A percentile compares a stretch with the other conserved stretches of the same genome.
These are phyloP conservation scores for Geranium incanum DNA, from an alignment of 441 rosid species.

Conservation along the genomic window DNA sequence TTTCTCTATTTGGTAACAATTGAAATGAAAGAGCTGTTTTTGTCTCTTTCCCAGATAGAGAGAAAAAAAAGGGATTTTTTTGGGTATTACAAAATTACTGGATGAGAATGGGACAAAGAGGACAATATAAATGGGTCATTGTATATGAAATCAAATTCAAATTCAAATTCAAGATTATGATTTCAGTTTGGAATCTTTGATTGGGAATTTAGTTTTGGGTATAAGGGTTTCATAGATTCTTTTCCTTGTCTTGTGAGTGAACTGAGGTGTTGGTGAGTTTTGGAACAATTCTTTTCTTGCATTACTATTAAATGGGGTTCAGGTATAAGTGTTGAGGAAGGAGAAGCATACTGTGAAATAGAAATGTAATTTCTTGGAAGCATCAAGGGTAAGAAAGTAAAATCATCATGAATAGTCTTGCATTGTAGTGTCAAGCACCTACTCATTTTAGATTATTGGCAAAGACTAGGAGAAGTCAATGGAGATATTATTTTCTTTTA, in stretches of 20 bases:
- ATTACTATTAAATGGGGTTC: conserved; percentile 3
- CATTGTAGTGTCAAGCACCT: no score
- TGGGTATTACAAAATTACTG: conserved; percentile 5
- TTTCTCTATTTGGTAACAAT: neutral
- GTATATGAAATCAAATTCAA: neutral
- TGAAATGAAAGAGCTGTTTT: conserved; percentile 2
- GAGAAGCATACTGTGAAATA: conserved; percentile 3
- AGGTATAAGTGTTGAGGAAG: conserved; percentile 8
- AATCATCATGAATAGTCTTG: neutral
- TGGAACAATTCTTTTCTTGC: conserved; percentile 5
- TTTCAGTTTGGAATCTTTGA: conserved; percentile 8
- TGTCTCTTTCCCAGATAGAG: conserved; percentile 4
- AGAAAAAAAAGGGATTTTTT: neutral
- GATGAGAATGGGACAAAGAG: neutral
- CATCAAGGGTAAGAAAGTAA: conserved; percentile 1
- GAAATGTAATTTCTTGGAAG: neutral
- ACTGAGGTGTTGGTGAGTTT: conserved; percentile 2
- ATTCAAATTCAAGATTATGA: neutral
- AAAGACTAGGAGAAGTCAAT: neutral
- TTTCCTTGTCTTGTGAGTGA: neutral
- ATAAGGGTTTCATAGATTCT: conserved; percentile 1
- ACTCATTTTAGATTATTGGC: neutral
- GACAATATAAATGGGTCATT: conserved; percentile 4
- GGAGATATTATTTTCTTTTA: neutral
- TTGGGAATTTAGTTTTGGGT: neutral